Base-by-base conservation (phyloP, 176 grass and related monocot genomes). In the Bolboschoenus planiculmis region DNA sequence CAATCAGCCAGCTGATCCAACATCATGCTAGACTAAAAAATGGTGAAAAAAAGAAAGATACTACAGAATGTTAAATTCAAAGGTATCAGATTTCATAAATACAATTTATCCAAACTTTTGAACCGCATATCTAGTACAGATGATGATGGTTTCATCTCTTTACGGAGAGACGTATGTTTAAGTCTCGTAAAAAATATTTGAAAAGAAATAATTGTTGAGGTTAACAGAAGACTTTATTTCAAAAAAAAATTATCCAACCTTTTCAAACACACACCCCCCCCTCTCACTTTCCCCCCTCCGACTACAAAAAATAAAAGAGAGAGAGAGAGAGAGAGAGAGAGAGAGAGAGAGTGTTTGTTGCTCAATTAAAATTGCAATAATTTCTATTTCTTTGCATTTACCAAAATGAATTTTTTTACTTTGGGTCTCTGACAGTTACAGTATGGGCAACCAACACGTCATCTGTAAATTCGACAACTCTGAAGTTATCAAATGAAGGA, bases 401-500 rank as follows among this genome's bases (percentile, higher is more conserved):
- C 53, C 44, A 58, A 80, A 57, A 37, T 59, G 51, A 10, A 56
- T 3, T 39, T 58, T 36, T 33, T 56, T 56, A 10, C 4, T 80
- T 80, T 59, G 34, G 20, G 16, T 80, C 29, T 30, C 2, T 57
- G 50, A 35, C 78, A 80, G 78, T 80, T 80, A 56, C 78, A 54
- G 27, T 80, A 54, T 80, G 78, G 78, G 16, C 78, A n/a, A 80
- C 74, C 27, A 55, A 33, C 9, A 56, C 51, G 35, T 55, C 29
- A 24, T 58, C 53, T 56, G 1, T 21, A 31, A 80, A 80, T 59
- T 59, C 78, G 11, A 70, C 65, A 4, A 59, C 33, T 23, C n/a
- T 80, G 50, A 31, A 80, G 56, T 59, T 80, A 39, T 80, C 53
- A 15, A 4, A 80, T 13, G 78, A 59, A 9, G 78, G 78, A 33